Percentiles rank a stretch among this genome's conserved stretches.
phyloP scores from a whole-genome alignment of 2,329 filamentous ascomycete genomes.

The Penicillium sp. region DNA sequence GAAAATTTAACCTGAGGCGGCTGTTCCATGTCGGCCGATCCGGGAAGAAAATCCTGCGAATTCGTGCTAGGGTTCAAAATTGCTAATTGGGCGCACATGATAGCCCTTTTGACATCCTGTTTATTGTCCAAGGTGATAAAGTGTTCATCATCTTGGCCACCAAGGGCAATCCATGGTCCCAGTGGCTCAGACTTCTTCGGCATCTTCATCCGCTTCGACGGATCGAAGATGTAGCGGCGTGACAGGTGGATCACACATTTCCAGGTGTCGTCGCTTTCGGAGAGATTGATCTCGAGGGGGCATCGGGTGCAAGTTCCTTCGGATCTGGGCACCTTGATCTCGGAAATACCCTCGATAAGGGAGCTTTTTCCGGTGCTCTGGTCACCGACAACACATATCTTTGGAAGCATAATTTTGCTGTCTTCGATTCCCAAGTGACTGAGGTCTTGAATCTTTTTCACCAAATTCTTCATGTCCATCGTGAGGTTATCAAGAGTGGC shows the following conservation, averaged over 20 bases:
- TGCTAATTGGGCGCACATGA: slow-evolving; percentile 74
- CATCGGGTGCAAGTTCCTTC: slow-evolving; percentile 76
- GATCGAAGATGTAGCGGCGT: slow-evolving; percentile 54
- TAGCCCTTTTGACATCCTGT: slow-evolving; percentile 61
- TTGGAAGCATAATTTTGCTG: slow-evolving; percentile 65
- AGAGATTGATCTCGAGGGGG: slow-evolving; percentile 74
- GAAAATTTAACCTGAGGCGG: slow-evolving; percentile 64
- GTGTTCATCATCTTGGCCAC: slow-evolving; percentile 45
- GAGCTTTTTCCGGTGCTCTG: slow-evolving; percentile 82
- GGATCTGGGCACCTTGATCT: slow-evolving; percentile 68
- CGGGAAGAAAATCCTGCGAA: slow-evolving; percentile 55
- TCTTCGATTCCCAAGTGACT: slow-evolving; percentile 71
- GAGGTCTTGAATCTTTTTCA: slow-evolving; percentile 54
- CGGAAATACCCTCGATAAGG: slow-evolving; percentile 59
- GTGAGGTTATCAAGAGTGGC: slow-evolving; percentile 22
- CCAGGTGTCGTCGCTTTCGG: slow-evolving; percentile 56
- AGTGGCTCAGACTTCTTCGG: slow-evolving; percentile 56
- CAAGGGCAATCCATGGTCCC: slow-evolving; percentile 61
- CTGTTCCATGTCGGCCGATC: slow-evolving; percentile 31
- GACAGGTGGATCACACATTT: slow-evolving; percentile 66
- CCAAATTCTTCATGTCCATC: slow-evolving; percentile 37
- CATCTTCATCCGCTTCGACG: slow-evolving; percentile 38
- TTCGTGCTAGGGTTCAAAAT: slow-evolving; percentile 65
- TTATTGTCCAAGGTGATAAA: slow-evolving; percentile 66
- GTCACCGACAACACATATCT: slow-evolving; percentile 79